phyloP scores from a whole-genome alignment of 2,329 filamentous ascomycete genomes.

The Ophidiomyces ophidiicola region DNA sequence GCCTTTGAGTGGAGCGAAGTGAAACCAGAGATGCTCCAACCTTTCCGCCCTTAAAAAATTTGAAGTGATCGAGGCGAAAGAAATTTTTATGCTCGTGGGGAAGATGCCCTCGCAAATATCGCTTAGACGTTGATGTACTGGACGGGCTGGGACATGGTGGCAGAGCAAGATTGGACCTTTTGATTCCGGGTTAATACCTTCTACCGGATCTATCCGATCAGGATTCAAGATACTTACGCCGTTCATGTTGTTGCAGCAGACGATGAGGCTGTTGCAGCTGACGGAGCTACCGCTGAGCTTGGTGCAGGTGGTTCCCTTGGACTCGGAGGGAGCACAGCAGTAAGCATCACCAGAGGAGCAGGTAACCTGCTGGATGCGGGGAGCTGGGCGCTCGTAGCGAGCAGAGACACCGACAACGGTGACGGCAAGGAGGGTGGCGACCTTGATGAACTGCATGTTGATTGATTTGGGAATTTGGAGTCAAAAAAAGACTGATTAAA shows the following conservation, averaged over 20 bases:
- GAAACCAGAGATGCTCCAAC: conserved; percentile 6
- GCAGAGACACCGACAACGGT: conserved; percentile 8
- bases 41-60: conserved; percentile 1
- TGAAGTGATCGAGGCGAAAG: conserved; percentile 8
- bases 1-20: conserved; percentile 5
- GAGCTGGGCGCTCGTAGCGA: background rate
- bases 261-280: conserved; percentile 15
- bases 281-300: conserved; percentile 12
- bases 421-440: conserved; percentile 11
- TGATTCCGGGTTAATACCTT: background rate
- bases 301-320: conserved; percentile 12
- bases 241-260: conserved; percentile 15
- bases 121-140: conserved; percentile 11
- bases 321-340: conserved; percentile 12
- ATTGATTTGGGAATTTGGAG: conserved; percentile 7
- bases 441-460: conserved; percentile 15
- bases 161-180: conserved; percentile 13
- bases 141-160: conserved; percentile 12
- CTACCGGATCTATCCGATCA: background rate
- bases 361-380: conserved; percentile 8
- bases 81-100: background rate
- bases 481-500: conserved; percentile 9
- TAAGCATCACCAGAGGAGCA: conserved; percentile 13
- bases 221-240: conserved; percentile 12
- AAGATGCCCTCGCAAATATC: conserved; percentile 2